Evolutionary conservation across 805 yeast genomes (phyloP).

Genomic region (Ogataea paraovalis): DNA sequence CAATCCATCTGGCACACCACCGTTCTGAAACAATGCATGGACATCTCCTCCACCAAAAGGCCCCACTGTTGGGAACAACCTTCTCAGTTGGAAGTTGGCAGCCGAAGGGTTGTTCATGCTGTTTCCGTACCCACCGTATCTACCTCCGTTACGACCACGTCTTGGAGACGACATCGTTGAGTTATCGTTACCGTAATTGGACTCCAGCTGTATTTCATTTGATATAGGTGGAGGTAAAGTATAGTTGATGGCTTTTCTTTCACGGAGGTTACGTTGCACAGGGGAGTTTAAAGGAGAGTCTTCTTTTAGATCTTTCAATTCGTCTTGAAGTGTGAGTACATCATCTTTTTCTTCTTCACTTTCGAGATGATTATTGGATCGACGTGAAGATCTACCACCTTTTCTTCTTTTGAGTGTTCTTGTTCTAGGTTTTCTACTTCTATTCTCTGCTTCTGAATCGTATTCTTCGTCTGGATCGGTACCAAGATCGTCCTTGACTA

Average conservation of each 20-base stretch:
- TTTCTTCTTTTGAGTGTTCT: conserved; percentile 10
- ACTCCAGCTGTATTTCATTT: conserved; percentile 35
- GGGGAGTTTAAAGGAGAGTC: conserved; percentile 49
- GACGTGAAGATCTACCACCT: neutral
- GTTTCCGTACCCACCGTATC: conserved; percentile 20
- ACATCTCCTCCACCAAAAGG: conserved; percentile 98
- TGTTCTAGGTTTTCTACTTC: conserved; percentile 6
- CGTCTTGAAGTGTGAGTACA: conserved; percentile 50
- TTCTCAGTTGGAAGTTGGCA: conserved; percentile 42
- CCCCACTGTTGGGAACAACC: conserved; percentile 90
- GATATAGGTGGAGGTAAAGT: conserved; percentile 77
- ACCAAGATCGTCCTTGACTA: conserved; percentile 25
- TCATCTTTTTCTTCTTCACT: conserved; percentile 18
- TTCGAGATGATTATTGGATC: conserved; percentile 3
- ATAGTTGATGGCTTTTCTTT: conserved; percentile 72
- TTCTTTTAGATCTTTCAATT: conserved; percentile 60
- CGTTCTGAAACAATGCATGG: conserved; percentile 68
- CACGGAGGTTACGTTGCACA: conserved; percentile 51
- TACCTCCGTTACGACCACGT: conserved; percentile 20
- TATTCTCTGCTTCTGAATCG: conserved; percentile 4
- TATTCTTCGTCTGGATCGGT: conserved; percentile 20
- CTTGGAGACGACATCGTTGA: conserved; percentile 28
- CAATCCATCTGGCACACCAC: conserved; percentile 45
- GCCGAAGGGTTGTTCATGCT: conserved; percentile 9
- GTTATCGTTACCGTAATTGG: neutral